Base-by-base conservation (phyloP, 2,329 filamentous ascomycete genomes). In the Uncinocarpus reesii region DNA sequence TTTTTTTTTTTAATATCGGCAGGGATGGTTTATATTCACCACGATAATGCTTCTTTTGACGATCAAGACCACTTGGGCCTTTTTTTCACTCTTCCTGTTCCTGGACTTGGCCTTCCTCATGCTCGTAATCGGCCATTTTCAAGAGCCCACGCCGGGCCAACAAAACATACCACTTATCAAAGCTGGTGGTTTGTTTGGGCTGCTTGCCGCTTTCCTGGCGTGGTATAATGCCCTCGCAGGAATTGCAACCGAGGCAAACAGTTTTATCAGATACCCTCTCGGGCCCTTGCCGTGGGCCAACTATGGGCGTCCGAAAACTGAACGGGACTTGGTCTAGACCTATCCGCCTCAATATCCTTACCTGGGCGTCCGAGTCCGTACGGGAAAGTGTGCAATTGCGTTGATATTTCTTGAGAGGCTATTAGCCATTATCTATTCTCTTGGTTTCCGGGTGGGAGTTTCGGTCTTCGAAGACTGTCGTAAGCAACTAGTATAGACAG, bases 271-370 rank as follows among this genome's bases (percentile, higher is more conserved):
- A 66, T 80, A 94, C 53, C 90, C 89, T 44, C 88, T 95, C 54
- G 82, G 84, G 59, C 88, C 95, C 75, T 93, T 95, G 76, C 90
- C 89, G 47, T 95, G 90, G 90, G 90, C 85, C 31, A 83, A 84
- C 59, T 75, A 80, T 65, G 65, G 64, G 52, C 77, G 81, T 52
- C 73, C 55, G 48, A 73, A 83, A 72, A 69, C 66, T 47, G 71
- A 73, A 32, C 71, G 71, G 45, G 64, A 67, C 53, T 53, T 59
- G 37, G 65, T 60, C 16, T 69, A 63, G 58, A 8, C 18, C 8
- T 29, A 28, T 36, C 3, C 15, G 8, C 8, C 20, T 28, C 7
- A 2, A 8, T 6, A 18, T 6, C 35, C n/a, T 13, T 21, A 2
- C 35, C 18, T 40, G n/a, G n/a, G n/a, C n/a, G n/a, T n/a, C n/a